Conservation (phyloP, 2,329 filamentous ascomycete species). For the Ophiostoma pallidulum region DNA sequence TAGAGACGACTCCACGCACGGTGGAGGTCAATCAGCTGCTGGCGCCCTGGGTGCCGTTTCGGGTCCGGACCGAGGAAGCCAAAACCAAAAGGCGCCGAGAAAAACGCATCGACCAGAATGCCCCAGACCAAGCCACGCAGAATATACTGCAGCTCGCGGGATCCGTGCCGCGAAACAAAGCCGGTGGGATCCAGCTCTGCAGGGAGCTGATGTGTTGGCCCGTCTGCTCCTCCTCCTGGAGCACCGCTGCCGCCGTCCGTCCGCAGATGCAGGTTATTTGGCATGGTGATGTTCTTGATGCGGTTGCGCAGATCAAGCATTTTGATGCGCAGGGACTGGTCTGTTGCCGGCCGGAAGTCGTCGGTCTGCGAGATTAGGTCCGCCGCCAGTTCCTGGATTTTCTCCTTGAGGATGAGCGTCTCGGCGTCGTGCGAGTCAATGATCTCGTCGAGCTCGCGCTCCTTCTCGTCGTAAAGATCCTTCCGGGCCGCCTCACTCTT, state of each 20-base stretch:
- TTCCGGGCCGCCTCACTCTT: not conserved
- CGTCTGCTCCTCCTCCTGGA: not conserved
- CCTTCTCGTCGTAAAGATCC: not conserved
- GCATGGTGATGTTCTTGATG: conserved; percentile 16
- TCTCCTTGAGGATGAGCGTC: conserved; percentile 5
- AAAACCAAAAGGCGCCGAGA: conserved; percentile 20
- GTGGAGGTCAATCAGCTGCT: conserved; percentile 15
- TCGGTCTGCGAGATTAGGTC: conserved; percentile 20
- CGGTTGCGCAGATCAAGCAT: conserved; percentile 16
- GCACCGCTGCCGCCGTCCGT: not conserved
- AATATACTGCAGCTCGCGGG: conserved; percentile 13
- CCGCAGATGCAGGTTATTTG: conserved; percentile 13
- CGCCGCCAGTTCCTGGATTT: conserved; percentile 14
- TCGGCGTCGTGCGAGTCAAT: conserved; percentile 11
- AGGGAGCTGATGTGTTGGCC: not conserved
- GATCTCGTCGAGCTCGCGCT: conserved; percentile 9
- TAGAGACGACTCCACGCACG: conserved; percentile 16
- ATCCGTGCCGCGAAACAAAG: conserved; percentile 16
- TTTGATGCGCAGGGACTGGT: conserved; percentile 17
- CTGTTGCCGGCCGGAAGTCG: conserved; percentile 20
- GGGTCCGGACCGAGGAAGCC: conserved; percentile 16
- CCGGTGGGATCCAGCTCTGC: conserved; percentile 13
- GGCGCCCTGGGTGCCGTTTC: not conserved
- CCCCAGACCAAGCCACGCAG: conserved; percentile 18
- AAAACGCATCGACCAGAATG: conserved; percentile 19